phyloP scores from a whole-genome alignment of 2,329 filamentous ascomycete genomes.

The Pseudogymnoascus verrucosus region DNA sequence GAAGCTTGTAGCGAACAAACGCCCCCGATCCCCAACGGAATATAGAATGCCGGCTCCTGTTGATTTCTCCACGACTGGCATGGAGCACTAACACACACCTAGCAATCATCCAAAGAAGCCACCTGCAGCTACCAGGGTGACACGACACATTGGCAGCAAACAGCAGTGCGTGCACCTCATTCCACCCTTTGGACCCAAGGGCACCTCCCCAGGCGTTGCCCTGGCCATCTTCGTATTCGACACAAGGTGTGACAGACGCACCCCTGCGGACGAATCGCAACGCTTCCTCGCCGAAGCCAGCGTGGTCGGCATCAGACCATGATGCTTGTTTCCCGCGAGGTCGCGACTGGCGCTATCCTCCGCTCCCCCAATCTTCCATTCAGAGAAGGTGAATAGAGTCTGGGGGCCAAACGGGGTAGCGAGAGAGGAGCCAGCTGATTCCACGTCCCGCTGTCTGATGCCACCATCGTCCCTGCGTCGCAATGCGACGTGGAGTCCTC shows the following conservation, averaged over 20 bases:
- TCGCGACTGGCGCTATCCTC: neutral
- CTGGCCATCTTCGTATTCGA: neutral
- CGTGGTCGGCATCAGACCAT: neutral
- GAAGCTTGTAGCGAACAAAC: neutral
- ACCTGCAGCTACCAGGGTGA: neutral
- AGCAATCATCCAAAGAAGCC: neutral
- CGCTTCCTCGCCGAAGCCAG: neutral
- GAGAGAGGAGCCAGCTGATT: neutral
- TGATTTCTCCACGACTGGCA: neutral
- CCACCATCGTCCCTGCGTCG: neutral
- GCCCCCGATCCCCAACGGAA: neutral
- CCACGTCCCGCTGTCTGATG: neutral
- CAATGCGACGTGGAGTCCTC: constrained; percentile 4
- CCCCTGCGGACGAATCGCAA: constrained; percentile 2
- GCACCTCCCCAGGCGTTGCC: neutral
- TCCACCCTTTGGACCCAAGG: neutral
- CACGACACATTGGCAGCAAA: constrained; percentile 1
- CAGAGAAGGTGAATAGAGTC: constrained; percentile 1
- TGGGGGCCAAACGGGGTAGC: neutral
- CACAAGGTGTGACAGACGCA: neutral
- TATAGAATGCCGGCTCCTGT: neutral
- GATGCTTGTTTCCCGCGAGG: neutral
- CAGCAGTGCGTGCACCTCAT: neutral
- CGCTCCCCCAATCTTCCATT: neutral
- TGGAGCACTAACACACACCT: neutral